A percentile compares a stretch with the other conserved stretches of the same genome.
Conservation (phyloP, 2,329 filamentous ascomycete genomes). For the Cladosporium sp. region DNA sequence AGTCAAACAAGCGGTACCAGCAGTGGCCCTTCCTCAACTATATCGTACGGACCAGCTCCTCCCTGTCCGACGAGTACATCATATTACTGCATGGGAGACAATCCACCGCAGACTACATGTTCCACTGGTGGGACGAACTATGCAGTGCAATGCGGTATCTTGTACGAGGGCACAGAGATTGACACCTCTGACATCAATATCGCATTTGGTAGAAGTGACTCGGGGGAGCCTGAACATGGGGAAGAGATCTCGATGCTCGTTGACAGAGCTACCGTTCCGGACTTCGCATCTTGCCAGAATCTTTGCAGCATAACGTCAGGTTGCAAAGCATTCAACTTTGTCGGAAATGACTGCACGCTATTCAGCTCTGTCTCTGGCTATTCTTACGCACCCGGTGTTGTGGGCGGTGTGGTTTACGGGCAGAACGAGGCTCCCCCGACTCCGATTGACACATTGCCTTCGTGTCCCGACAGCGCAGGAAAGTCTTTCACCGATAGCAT, state of each 20-base stretch:
- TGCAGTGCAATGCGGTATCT: conserved; percentile 17
- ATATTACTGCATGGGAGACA: conserved; percentile 3
- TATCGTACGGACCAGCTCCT: conserved; percentile 9
- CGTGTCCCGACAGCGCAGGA: conserved; percentile 18
- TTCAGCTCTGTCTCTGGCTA: conserved; percentile 25
- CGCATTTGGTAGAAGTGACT: background rate
- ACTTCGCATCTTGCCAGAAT: conserved; percentile 15
- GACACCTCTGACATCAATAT: conserved; percentile 13
- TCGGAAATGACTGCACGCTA: conserved; percentile 24
- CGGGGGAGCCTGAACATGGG: background rate
- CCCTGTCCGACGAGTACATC: conserved; percentile 11
- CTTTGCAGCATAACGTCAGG: conserved; percentile 21
- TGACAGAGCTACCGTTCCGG: conserved; percentile 17
- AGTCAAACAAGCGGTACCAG: background rate
- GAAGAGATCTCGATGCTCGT: conserved; percentile 5
- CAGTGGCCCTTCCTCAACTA: conserved; percentile 10
- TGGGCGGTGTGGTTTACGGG: conserved; percentile 14
- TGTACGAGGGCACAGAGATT: conserved; percentile 20
- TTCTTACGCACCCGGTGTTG: conserved; percentile 17
- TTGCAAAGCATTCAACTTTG: conserved; percentile 27
- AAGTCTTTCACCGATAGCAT: conserved; percentile 17
- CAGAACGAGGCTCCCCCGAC: background rate
- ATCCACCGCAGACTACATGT: conserved; percentile 13
- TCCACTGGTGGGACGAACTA: conserved; percentile 10
- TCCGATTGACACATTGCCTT: conserved; percentile 8